These are phyloP conservation scores for Auriscalpium orientale DNA, from an alignment of 768 basidiomycete species.

Conservation along the genomic window DNA sequence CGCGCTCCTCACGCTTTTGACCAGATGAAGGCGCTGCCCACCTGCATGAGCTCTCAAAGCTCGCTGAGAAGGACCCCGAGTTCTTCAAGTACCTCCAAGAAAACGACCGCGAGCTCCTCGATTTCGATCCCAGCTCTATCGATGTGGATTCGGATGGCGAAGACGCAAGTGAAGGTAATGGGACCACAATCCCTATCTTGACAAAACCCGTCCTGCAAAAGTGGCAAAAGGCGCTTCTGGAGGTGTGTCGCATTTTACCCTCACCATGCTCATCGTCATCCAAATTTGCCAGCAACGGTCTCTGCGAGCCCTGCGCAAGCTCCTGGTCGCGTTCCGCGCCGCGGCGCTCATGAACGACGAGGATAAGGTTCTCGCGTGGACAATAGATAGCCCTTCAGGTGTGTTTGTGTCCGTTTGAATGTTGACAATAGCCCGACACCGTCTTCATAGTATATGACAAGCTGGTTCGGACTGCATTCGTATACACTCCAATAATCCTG, in stretches of 20 bases:
- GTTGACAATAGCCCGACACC: not conserved
- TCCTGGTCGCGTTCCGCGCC: conserved; percentile 85
- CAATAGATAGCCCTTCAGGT: conserved; percentile 78
- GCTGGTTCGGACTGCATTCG: conserved; percentile 76
- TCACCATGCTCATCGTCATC: no score
- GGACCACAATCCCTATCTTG: conserved; percentile 42
- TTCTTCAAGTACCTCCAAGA: conserved; percentile 98
- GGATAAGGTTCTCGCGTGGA: conserved; percentile 71
- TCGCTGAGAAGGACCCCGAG: conserved; percentile 96
- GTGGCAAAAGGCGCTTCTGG: conserved; percentile 87
- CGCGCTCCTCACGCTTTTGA: not conserved
- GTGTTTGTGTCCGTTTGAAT: conserved; percentile 13
- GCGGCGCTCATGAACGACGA: conserved; percentile 89
- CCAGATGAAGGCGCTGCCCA: conserved; percentile 70
- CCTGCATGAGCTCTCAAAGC: conserved; percentile 73
- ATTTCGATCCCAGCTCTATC: conserved; percentile 51
- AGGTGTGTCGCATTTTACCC: conserved; percentile 38
- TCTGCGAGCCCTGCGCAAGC: conserved; percentile 70
- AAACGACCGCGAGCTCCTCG: conserved; percentile 86
- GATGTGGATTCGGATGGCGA: conserved; percentile 35
- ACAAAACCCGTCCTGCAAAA: conserved; percentile 61
- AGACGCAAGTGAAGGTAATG: conserved; percentile 39
- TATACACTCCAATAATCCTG: conserved; percentile 86
- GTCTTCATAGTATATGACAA: conserved; percentile 79
- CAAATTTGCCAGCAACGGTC: conserved; percentile 61